These are phyloP conservation scores for Euphorbia schlechtendalii DNA, from an alignment of 441 rosid genomes.

Conservation along the genomic window DNA sequence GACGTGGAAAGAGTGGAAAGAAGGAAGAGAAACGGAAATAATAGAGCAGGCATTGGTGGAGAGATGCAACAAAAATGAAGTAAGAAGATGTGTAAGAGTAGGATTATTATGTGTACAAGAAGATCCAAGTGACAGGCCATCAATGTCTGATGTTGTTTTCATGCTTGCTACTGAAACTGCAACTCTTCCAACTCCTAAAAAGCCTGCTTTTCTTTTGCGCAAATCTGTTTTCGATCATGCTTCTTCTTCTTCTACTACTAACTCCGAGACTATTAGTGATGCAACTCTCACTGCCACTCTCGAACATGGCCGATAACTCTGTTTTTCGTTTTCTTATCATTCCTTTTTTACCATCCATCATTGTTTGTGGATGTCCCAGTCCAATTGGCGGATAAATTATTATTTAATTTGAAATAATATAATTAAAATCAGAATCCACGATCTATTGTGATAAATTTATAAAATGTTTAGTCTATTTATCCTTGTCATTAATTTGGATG, in stretches of 20 bases:
- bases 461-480: no score
- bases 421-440: no score
- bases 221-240: slow-evolving; percentile 30
- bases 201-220: slow-evolving; percentile 42
- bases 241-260: slow-evolving; percentile 35
- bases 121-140: slow-evolving; percentile 54
- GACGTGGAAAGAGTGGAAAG: slow-evolving; percentile 61
- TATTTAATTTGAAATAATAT: no score
- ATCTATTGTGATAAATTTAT: no score
- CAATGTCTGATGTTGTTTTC: slow-evolving; percentile 42
- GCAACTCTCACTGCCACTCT: slow-evolving; percentile 26
- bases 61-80: slow-evolving; percentile 26
- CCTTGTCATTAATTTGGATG: no score
- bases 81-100: slow-evolving; percentile 38
- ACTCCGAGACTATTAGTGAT: slow-evolving; percentile 30
- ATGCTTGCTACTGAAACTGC: slow-evolving; percentile 44
- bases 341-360: no score
- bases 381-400: no score
- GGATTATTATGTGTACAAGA: slow-evolving; percentile 62
- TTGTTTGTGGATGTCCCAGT: no score
- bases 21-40: slow-evolving; percentile 31
- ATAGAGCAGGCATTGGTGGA: slow-evolving; percentile 28
- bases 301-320: slow-evolving; percentile 39
- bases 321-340: no score
- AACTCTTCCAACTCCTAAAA: slow-evolving; percentile 42